phyloP scores from a whole-genome alignment of 768 basidiomycete species.

The Mycena indigotica region DNA sequence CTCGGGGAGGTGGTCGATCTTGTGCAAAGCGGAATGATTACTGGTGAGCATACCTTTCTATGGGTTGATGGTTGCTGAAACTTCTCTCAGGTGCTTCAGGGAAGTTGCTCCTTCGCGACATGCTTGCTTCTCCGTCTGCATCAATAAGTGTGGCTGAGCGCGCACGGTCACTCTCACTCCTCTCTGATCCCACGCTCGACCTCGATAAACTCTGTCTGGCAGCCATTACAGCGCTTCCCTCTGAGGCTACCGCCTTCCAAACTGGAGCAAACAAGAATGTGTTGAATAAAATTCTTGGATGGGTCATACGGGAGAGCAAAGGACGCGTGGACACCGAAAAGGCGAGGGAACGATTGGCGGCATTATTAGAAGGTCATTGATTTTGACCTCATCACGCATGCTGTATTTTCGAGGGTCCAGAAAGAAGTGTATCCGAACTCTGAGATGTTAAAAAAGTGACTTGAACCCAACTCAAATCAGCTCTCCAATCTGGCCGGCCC shows the following conservation, averaged over 20 bases:
- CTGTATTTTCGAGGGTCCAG: too few species aligned
- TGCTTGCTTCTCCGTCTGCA: constrained; percentile 52
- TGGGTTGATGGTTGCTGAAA: constrained; percentile 11
- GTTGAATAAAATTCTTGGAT: constrained; percentile 78
- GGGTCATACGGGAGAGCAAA: constrained; percentile 79
- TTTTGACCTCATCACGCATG: too few species aligned
- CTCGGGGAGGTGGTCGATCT: constrained; percentile 80
- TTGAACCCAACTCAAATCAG: too few species aligned
- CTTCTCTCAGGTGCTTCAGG: constrained; percentile 69
- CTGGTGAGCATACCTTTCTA: constrained; percentile 49
- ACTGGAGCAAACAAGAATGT: constrained; percentile 77
- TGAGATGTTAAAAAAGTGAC: too few species aligned
- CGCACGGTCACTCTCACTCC: constrained; percentile 31
- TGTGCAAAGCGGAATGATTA: constrained; percentile 65
- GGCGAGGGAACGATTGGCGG: constrained; percentile 49
- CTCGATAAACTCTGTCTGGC: constrained; percentile 58
- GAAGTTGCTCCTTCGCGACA: constrained; percentile 72
- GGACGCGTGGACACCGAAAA: constrained; percentile 78
- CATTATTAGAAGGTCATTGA: constrained; percentile 4
- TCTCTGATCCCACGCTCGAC: constrained; percentile 29
- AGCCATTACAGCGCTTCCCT: constrained; percentile 68
- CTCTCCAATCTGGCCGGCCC: too few species aligned
- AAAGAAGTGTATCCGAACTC: too few species aligned
- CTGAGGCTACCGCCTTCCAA: constrained; percentile 64
- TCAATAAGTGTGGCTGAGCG: constrained; percentile 50